Conservation (phyloP, 2,329 filamentous ascomycete species). For the Endoconidiophora polonica region DNA sequence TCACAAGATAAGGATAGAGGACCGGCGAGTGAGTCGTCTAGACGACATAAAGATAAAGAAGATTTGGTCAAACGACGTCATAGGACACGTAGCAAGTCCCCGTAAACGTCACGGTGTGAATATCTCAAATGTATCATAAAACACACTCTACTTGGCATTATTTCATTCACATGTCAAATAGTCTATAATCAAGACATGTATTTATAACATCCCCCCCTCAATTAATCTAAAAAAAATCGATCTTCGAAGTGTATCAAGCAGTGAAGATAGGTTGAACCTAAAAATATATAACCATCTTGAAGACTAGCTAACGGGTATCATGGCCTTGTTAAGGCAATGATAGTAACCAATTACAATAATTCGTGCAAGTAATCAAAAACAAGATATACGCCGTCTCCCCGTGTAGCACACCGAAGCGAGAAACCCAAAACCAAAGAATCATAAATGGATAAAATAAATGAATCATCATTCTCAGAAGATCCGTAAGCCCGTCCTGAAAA, state of each 20-base stretch:
- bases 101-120: not conserved
- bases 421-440: not conserved
- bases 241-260: no score
- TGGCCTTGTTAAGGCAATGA: not conserved
- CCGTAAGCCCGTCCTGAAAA: no score
- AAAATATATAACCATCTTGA: no score
- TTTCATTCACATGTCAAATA: not conserved
- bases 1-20: slow-evolving; percentile 16
- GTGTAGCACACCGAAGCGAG: not conserved
- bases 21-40: not conserved
- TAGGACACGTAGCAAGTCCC: not conserved
- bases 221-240: no score
- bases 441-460: no score
- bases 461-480: no score
- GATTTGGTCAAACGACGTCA: slow-evolving; percentile 15
- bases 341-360: not conserved
- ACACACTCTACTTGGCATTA: not conserved
- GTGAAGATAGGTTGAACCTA: no score
- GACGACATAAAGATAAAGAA: slow-evolving; percentile 13
- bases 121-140: not conserved
- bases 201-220: no score
- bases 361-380: not conserved
- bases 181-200: no score
- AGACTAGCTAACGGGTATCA: not conserved
- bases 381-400: not conserved